Percentiles rank a stretch among this genome's conserved stretches.
Evolutionary conservation across 352 stramenopile genomes (phyloP).

Genomic region (Pythium inflatum): DNA sequence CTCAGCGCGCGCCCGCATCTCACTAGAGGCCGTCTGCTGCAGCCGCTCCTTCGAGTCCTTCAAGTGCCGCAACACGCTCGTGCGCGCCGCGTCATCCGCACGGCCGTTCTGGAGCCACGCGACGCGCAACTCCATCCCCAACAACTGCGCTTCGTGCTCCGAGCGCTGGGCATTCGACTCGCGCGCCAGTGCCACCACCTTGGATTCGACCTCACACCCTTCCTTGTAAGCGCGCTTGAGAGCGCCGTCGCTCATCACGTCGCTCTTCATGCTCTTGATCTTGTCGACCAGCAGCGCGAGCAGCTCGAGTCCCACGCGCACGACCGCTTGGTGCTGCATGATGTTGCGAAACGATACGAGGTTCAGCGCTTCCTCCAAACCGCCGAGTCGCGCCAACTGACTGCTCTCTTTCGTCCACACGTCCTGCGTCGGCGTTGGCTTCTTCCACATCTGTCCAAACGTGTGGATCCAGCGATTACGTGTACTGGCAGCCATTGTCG

Average conservation of each 20-base stretch:
- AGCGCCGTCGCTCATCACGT: not conserved
- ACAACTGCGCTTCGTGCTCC: not conserved
- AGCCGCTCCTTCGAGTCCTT: not conserved
- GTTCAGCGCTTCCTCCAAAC: not conserved
- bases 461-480: not conserved
- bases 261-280: not conserved
- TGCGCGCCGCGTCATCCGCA: not conserved
- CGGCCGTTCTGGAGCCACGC: not conserved
- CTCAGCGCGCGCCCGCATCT: not conserved
- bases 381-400: conserved; percentile 2
- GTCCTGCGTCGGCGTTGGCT: conserved; percentile 12
- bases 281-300: conserved; percentile 21
- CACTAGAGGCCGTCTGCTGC: not conserved
- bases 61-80: not conserved
- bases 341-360: conserved; percentile 22
- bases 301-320: conserved; percentile 23
- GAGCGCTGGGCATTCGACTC: conserved; percentile 10
- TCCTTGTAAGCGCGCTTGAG: not conserved
- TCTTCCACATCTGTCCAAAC: not conserved
- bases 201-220: not conserved
- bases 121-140: conserved; percentile 14
- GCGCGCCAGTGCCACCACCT: not conserved
- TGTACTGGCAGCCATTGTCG: not conserved
- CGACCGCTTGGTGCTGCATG: conserved; percentile 36
- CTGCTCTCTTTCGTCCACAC: conserved; percentile 14